These are phyloP conservation scores for Fusarium tanahbumbuense DNA, from an alignment of 2,329 filamentous ascomycete genomes.

Conservation along the genomic window DNA sequence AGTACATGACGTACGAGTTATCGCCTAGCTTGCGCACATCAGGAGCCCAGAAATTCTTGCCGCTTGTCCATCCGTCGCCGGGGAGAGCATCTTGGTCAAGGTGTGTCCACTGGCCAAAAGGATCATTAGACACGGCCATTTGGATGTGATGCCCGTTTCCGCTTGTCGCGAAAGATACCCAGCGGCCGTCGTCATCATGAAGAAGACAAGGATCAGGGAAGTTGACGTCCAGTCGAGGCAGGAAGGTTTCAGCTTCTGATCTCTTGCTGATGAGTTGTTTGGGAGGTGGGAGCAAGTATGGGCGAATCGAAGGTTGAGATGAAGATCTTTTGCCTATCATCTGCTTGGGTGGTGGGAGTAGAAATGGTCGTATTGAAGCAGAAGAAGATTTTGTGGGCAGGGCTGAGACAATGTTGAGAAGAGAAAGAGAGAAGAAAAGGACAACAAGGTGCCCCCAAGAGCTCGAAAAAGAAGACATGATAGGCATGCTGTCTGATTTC, in stretches of 20 bases:
- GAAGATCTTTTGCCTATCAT: background rate
- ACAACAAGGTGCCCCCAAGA: conserved; percentile 19
- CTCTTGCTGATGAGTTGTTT: conserved; percentile 27
- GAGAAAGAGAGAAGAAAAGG: conserved; percentile 7
- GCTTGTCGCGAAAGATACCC: conserved; percentile 69
- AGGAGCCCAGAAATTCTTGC: conserved; percentile 69
- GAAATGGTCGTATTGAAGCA: conserved; percentile 6
- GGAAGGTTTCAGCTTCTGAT: conserved; percentile 20
- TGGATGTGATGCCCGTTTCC: conserved; percentile 64
- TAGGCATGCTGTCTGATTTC: conserved; percentile 12
- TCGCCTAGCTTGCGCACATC: conserved; percentile 64
- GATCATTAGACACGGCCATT: conserved; percentile 62
- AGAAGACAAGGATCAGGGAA: conserved; percentile 68
- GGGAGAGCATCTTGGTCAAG: conserved; percentile 67
- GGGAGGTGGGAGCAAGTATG: conserved; percentile 11
- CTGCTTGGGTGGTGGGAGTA: conserved; percentile 5
- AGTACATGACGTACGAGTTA: conserved; percentile 71
- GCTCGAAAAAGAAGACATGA: conserved; percentile 22
- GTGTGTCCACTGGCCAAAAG: conserved; percentile 60
- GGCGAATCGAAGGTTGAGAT: conserved; percentile 2
- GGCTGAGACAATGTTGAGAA: conserved; percentile 5
- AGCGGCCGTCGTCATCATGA: conserved; percentile 58
- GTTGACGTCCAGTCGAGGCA: conserved; percentile 49
- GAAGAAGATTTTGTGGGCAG: conserved; percentile 13
- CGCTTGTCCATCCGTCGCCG: conserved; percentile 64